Conservation (phyloP, 2,329 filamentous ascomycete species). For the Myriosclerotinia curreyana region DNA sequence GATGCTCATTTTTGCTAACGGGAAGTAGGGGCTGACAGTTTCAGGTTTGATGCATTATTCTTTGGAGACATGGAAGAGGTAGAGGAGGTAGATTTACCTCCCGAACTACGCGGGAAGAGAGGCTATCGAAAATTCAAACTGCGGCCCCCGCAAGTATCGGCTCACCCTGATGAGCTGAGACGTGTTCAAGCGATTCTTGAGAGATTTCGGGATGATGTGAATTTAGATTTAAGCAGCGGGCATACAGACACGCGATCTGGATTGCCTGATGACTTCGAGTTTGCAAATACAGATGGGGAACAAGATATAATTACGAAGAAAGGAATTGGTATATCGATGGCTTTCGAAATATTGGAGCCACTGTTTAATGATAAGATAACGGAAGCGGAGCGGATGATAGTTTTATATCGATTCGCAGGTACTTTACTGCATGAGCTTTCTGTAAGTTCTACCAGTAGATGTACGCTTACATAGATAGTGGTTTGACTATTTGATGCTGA, state of each 20-base stretch:
- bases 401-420: neutral
- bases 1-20: fast-evolving
- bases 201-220: constrained; percentile 7
- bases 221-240: constrained; percentile 1
- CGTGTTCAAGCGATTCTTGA: constrained; percentile 3
- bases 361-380: constrained; percentile 17
- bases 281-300: neutral
- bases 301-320: neutral
- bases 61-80: constrained; percentile 5
- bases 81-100: neutral
- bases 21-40: neutral
- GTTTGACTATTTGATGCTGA: neutral
- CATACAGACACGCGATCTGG: constrained; percentile 8
- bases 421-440: constrained; percentile 14
- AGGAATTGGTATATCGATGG: constrained; percentile 11
- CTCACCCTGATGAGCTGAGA: neutral
- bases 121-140: constrained; percentile 14
- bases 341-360: constrained; percentile 14
- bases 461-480: neutral
- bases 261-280: constrained; percentile 3
- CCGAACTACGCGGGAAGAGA: neutral
- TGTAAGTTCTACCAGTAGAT: neutral
- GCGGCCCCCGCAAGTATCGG: neutral
- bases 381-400: constrained; percentile 1
- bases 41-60: constrained; percentile 21